Base-by-base conservation (phyloP, 495 filamentous ascomycete genomes). In the Bathelium albidoporum region DNA sequence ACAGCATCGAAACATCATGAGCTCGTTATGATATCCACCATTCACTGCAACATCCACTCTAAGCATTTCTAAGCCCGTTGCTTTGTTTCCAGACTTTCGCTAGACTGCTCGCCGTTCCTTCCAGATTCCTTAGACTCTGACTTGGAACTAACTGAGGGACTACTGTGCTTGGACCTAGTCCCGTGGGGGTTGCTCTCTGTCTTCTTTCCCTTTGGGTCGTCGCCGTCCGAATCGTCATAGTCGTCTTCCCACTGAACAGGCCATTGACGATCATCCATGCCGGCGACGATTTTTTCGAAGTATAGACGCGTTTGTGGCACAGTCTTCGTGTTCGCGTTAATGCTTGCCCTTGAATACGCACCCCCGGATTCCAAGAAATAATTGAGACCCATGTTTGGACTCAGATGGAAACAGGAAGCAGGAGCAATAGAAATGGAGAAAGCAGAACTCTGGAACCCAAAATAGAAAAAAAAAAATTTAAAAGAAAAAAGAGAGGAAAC, bases 301-400 rank as follows among this genome's bases (percentile, higher is more conserved):
- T 73, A 63, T 4, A 70, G 64, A 16, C 73, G 65, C 31, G 75
- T 78, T 62, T 75, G 74, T 11, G 74, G 61, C 12, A 78, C 62
- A 32, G 63, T 67, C 75, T 78, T 61, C 22, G n/a, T n/a, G 41
- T 2, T 26, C 22, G 9, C 2, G 49, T 55, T 28, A 55, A 24
- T 11, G 29, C 2, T 28, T 20, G 49, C 12, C 9, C 9, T 29
- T 16, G 44, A 18, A 1, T 49, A 5, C 22, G n/a, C 5, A 49
- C 22, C 18, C 36, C 7, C 22, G 22, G 5, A 5, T 49, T 12
- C 5, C 22, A 49, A 49, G 12, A 49, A 20, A 49, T 5, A 49
- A 5, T 49, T 20, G 5, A 16, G 44, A 49, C n/a, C n/a, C n/a
- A n/a, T n/a, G n/a, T n/a, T n/a, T n/a, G n/a, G n/a, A n/a, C n/a